Evolutionary conservation across 2,329 filamentous ascomycete species (phyloP).

Genomic region (Fusarium palustre): DNA sequence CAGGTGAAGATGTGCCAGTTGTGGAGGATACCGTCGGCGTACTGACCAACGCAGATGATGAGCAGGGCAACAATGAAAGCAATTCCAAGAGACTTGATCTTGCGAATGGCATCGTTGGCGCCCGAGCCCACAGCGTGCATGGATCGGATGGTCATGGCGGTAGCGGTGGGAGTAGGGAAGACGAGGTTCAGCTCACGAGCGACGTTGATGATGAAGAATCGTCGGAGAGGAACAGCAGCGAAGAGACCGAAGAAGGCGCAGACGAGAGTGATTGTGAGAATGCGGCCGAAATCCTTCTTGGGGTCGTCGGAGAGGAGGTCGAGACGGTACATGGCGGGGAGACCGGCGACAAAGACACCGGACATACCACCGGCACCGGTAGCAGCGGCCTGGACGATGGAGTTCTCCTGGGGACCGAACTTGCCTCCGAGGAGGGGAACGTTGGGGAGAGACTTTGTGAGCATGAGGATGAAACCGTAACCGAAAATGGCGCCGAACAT

Average conservation of each 20-base stretch:
- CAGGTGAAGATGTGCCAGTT: slow-evolving; percentile 67
- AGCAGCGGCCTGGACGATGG: slow-evolving; percentile 70
- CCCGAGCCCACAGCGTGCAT: slow-evolving; percentile 69
- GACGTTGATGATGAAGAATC: slow-evolving; percentile 76
- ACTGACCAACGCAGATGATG: slow-evolving; percentile 68
- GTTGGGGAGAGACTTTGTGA: slow-evolving; percentile 61
- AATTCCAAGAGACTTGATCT: slow-evolving; percentile 66
- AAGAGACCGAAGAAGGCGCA: slow-evolving; percentile 74
- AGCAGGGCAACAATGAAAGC: slow-evolving; percentile 63
- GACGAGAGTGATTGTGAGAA: slow-evolving; percentile 70
- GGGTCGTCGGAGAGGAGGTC: slow-evolving; percentile 62
- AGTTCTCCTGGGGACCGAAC: slow-evolving; percentile 72
- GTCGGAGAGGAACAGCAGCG: slow-evolving; percentile 71
- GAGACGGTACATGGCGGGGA: slow-evolving; percentile 71
- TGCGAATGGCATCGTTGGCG: slow-evolving; percentile 63
- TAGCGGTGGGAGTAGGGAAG: slow-evolving; percentile 70
- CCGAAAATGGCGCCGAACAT: slow-evolving; percentile 69
- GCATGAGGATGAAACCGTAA: slow-evolving; percentile 66
- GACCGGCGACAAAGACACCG: slow-evolving; percentile 68
- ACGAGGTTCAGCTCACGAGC: slow-evolving; percentile 69
- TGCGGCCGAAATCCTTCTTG: slow-evolving; percentile 66
- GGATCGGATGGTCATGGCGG: slow-evolving; percentile 70
- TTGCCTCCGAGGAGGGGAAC: slow-evolving; percentile 64
- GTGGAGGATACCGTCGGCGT: slow-evolving; percentile 69
- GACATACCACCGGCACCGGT: slow-evolving; percentile 69